These are phyloP conservation scores for Phaeolepiota aurea DNA, from an alignment of 768 basidiomycete genomes.

Conservation along the genomic window DNA sequence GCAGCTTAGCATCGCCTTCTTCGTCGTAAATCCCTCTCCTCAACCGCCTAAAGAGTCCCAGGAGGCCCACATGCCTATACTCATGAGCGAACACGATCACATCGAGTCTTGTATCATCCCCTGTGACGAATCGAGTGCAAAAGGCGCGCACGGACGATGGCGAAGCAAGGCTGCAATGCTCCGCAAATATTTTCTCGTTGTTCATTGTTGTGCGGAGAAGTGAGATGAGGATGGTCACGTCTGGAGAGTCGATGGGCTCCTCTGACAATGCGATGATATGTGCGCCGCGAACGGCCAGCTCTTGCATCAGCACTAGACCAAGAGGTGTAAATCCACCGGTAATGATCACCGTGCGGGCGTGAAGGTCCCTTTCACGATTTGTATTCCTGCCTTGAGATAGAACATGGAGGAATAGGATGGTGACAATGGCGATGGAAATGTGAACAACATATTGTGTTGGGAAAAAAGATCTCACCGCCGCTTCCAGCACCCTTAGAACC, in stretches of 20 bases:
- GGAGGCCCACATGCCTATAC: conserved; percentile 54
- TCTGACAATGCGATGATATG: conserved; percentile 71
- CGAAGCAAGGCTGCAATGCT: conserved; percentile 65
- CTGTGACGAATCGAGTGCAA: conserved; percentile 57
- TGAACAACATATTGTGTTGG: conserved; percentile 54
- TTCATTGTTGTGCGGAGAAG: conserved; percentile 60
- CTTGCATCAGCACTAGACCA: conserved; percentile 59
- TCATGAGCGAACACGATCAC: conserved; percentile 76
- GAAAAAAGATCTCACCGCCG: conserved; percentile 27
- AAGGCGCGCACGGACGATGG: conserved; percentile 63
- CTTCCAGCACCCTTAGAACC: conserved; percentile 20
- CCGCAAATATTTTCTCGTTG: conserved; percentile 75
- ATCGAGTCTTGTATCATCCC: conserved; percentile 63
- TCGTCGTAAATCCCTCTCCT: conserved; percentile 7
- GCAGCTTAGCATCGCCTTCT: conserved; percentile 22
- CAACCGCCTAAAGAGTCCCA: conserved; percentile 16
- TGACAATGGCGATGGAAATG: conserved; percentile 32
- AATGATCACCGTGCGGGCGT: conserved; percentile 60
- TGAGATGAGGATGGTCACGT: conserved; percentile 52
- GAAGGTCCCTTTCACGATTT: conserved; percentile 65
- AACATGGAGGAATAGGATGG: conserved; percentile 40
- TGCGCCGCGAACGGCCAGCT: conserved; percentile 66
- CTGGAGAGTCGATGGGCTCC: conserved; percentile 43
- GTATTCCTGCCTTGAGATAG: conserved; percentile 68
- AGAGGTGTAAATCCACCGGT: conserved; percentile 78